Evolutionary conservation across 768 basidiomycete species (phyloP), one percentile per base, ranked within the genome.

Genomic region (Rhizopogon rudus): DNA sequence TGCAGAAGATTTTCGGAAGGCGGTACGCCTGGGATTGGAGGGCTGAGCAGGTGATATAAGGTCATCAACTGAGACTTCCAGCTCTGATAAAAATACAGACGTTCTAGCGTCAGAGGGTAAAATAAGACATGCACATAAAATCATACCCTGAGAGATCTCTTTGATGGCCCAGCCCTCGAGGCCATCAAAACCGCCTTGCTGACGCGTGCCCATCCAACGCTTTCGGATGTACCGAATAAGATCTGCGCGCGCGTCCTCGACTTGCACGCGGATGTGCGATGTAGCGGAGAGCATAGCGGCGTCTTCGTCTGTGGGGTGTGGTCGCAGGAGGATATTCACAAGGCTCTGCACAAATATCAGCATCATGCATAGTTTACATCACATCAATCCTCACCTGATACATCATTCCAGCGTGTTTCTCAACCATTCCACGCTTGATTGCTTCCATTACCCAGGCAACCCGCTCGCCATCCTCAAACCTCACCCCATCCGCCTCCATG

Each of bases 111-210:
- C n/a, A 13, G 33, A 25, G 10, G 33, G n/a, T 40, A 14, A 14
- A 44, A 37, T 2, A 31, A 49, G 40, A 12, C 5, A 25, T 17
- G 48, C 13, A 51, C 44, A 31, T 33, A 25, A n/a, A 33, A 42
- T 22, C 61, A 13, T 37, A 70, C 70, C 70, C 59, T 68, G 70
- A 3, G 70, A 68, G 40, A 98, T 92, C 65, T 98, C 96, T 66
- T 92, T 87, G 52, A 95, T 67, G 0, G 88, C 84, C 92, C 93
- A 97, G 4, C 78, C 79, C 48, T 96, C 92, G n/a, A 98, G 76
- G 4, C 71, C 65, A 50, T 88, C 86, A 62, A 98, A 96, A 0
- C 90, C 91, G n/a, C 83, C 81, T 50, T 84, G 83, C 48, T 87
- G 82, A 12, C 87, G 78, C 29, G 93, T 81, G 12, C 75, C 78